Percentiles rank a stretch among this genome's conserved stretches.
Evolutionary conservation across 805 yeast species (phyloP).

Genomic region (Wickerhamomyces bovis): DNA sequence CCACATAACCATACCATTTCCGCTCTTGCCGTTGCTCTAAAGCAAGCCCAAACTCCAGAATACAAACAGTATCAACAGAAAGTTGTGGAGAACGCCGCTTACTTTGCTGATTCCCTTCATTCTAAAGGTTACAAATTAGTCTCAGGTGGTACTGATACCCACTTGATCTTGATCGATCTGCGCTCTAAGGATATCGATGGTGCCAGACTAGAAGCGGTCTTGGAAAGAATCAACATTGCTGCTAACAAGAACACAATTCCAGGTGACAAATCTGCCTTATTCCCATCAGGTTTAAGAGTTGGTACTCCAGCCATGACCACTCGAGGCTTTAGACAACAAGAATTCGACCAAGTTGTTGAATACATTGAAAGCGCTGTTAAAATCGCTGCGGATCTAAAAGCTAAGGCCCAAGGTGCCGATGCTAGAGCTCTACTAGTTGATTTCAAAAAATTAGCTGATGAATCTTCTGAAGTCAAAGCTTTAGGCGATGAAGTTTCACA

Average conservation of each 20-base stretch:
- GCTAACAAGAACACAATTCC: conserved; percentile 97
- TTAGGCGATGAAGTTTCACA: conserved; percentile 59
- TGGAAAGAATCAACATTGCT: conserved; percentile 92
- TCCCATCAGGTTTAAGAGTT: conserved; percentile 95
- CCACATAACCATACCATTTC: conserved; percentile 99
- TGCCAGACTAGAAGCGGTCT: conserved; percentile 92
- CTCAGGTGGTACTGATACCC: conserved; percentile 95
- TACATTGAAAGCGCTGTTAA: conserved; percentile 77
- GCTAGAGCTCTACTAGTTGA: conserved; percentile 54
- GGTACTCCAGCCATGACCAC: conserved; percentile 99
- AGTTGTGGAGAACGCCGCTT: conserved; percentile 83
- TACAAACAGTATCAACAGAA: conserved; percentile 85
- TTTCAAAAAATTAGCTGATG: conserved; percentile 65
- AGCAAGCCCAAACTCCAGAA: conserved; percentile 89
- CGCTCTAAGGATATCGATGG: conserved; percentile 91
- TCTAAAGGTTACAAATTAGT: conserved; percentile 74
- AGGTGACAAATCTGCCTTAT: conserved; percentile 93
- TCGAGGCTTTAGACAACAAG: conserved; percentile 88
- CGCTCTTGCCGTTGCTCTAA: conserved; percentile 93
- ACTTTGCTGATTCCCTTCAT: conserved; percentile 70
- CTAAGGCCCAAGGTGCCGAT: conserved; percentile 48
- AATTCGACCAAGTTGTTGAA: conserved; percentile 71
- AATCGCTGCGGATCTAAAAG: conserved; percentile 59
- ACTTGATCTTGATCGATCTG: conserved; percentile 86
- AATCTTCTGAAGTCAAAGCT: conserved; percentile 49